Evolutionary conservation across 2,329 filamentous ascomycete genomes (phyloP).

Genomic region (Botrytis galanthina): DNA sequence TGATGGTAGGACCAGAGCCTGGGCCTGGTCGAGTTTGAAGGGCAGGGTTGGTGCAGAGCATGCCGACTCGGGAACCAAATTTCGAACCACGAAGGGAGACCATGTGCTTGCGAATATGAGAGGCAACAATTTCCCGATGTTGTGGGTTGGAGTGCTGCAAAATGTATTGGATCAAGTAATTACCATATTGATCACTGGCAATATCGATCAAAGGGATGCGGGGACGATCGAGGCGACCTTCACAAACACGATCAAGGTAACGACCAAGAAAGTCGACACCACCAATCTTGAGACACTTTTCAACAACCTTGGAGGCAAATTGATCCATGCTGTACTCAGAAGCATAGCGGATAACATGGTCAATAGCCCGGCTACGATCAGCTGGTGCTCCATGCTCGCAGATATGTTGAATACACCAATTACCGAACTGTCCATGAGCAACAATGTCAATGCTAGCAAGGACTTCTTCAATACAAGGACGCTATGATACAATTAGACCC

Average conservation of each 20-base stretch:
- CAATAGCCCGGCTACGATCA: conserved; percentile 89
- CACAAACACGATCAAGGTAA: conserved; percentile 91
- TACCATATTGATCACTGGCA: conserved; percentile 97
- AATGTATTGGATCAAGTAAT: conserved; percentile 97
- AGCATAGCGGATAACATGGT: conserved; percentile 90
- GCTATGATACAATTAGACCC: conserved; percentile 51
- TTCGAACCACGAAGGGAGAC: conserved; percentile 97
- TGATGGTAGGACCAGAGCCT: conserved; percentile 66
- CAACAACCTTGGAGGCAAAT: conserved; percentile 97
- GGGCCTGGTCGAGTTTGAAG: conserved; percentile 86
- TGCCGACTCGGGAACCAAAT: conserved; percentile 95
- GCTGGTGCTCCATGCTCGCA: conserved; percentile 92
- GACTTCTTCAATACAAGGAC: conserved; percentile 95
- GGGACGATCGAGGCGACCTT: conserved; percentile 83
- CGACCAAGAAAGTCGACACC: conserved; percentile 85
- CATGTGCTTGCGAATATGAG: conserved; percentile 98
- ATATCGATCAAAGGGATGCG: conserved; percentile 98
- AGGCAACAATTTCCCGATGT: conserved; percentile 89
- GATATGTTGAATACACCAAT: conserved; percentile 99
- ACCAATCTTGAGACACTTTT: conserved; percentile 98
- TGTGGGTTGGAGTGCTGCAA: conserved; percentile 82
- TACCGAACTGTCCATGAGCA: conserved; percentile 95
- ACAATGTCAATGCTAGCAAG: conserved; percentile 93
- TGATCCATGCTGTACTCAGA: conserved; percentile 99
- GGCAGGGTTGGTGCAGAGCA: conserved; percentile 97